phyloP scores from a whole-genome alignment of 1,284 basidiomycete genomes.

The Singerocomus rubriflavus region DNA sequence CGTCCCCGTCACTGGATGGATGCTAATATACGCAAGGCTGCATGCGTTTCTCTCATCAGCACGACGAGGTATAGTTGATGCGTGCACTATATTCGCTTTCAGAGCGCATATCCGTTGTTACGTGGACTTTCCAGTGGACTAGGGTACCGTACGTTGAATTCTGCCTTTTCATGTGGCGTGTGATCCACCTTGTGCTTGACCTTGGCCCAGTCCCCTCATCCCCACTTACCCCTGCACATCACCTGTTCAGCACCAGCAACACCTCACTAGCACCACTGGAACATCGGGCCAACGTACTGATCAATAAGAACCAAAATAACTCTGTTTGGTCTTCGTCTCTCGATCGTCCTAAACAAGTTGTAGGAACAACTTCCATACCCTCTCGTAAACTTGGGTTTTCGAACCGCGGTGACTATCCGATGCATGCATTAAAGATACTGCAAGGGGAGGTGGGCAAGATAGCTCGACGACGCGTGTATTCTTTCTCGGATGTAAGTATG shows the following conservation, averaged over 20 bases:
- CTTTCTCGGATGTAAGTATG: constrained; percentile 22
- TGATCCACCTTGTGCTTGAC: not conserved
- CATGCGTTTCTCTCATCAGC: constrained; percentile 5
- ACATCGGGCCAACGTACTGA: constrained; percentile 16
- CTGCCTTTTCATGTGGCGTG: not conserved
- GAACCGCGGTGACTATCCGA: constrained; percentile 7
- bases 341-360: constrained; percentile 13
- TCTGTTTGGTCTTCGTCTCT: constrained; percentile 16
- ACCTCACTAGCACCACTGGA: too few species aligned
- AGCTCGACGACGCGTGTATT: constrained; percentile 14
- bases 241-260: too few species aligned
- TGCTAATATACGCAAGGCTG: constrained; percentile 14
- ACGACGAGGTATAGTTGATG: constrained; percentile 17
- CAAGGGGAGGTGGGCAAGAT: not conserved
- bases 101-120: not conserved
- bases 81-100: not conserved
- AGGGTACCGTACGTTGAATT: constrained; percentile 11
- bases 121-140: constrained; percentile 16
- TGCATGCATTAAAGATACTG: constrained; percentile 13
- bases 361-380: constrained; percentile 11
- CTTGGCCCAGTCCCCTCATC: constrained; percentile 12
- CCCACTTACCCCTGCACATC: constrained; percentile 13
- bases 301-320: constrained; percentile 9
- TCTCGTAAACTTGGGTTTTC: constrained; percentile 8
- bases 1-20: constrained; percentile 22